Conservation (phyloP, 2,329 filamentous ascomycete species). For the Penicillium sp. region DNA sequence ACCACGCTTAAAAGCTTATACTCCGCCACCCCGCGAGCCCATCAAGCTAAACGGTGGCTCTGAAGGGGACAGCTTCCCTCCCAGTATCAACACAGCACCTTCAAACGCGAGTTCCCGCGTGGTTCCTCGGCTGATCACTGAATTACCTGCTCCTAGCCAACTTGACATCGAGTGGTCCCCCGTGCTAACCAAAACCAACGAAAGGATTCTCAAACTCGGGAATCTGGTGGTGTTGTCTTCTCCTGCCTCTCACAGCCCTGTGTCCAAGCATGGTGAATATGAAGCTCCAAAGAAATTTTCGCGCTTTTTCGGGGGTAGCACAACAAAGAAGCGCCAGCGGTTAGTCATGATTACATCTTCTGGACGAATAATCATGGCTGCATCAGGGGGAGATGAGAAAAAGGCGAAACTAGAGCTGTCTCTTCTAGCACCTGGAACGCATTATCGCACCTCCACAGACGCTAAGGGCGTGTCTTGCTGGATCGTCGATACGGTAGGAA, state of each 20-base stretch:
- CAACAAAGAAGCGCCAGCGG: constrained; percentile 88
- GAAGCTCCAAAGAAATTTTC: constrained; percentile 83
- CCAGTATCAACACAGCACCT: constrained; percentile 47
- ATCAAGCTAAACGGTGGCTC: constrained; percentile 71
- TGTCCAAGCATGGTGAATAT: constrained; percentile 70
- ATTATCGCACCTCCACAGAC: constrained; percentile 81
- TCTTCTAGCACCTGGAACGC: constrained; percentile 74
- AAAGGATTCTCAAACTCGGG: constrained; percentile 91
- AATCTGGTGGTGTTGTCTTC: constrained; percentile 85
- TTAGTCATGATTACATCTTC: constrained; percentile 95
- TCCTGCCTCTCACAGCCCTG: constrained; percentile 75
- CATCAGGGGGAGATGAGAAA: constrained; percentile 93
- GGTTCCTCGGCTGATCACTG: constrained; percentile 84
- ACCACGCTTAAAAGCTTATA: constrained; percentile 82
- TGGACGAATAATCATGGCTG: constrained; percentile 85
- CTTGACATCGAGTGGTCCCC: constrained; percentile 99
- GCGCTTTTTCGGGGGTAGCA: constrained; percentile 89
- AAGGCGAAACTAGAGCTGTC: constrained; percentile 91
- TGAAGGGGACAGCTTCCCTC: constrained; percentile 46
- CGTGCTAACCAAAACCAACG: constrained; percentile 86
- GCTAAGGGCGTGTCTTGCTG: constrained; percentile 86
- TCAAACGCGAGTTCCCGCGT: constrained; percentile 57
- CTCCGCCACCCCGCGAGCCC: constrained; percentile 75
- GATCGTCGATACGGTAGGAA: constrained; percentile 88
- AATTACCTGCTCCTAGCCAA: constrained; percentile 94